Conservation (phyloP, 768 basidiomycete species). For the Lactarius evosmus region DNA sequence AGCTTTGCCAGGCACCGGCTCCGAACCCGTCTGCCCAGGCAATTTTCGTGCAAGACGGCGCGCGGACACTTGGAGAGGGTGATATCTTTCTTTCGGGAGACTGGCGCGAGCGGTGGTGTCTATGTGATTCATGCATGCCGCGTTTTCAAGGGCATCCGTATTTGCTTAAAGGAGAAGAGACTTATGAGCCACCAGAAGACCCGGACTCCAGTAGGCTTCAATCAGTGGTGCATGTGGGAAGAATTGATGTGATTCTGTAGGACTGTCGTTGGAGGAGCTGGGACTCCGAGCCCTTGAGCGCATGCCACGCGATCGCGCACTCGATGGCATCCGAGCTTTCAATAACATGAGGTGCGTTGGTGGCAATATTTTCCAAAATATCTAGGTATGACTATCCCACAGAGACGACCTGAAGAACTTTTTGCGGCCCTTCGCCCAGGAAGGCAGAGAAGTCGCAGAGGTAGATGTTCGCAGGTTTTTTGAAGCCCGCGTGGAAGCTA, state of each 20-base stretch:
- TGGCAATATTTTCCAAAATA: neutral
- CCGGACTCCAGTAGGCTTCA: slow-evolving; percentile 67
- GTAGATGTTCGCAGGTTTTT: slow-evolving; percentile 24
- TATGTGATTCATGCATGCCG: slow-evolving; percentile 60
- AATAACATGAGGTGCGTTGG: slow-evolving; percentile 70
- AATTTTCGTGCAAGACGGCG: slow-evolving; percentile 39
- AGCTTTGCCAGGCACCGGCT: slow-evolving; percentile 55
- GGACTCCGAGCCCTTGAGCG: slow-evolving; percentile 73
- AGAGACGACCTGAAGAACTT: slow-evolving; percentile 52
- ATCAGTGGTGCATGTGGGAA: neutral
- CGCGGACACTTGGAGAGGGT: slow-evolving; percentile 48
- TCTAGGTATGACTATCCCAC: slow-evolving; percentile 2
- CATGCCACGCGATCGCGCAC: slow-evolving; percentile 74
- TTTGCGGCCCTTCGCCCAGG: slow-evolving; percentile 23
- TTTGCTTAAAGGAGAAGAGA: slow-evolving; percentile 75
- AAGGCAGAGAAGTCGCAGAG: slow-evolving; percentile 24
- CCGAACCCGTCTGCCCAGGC: slow-evolving; percentile 44
- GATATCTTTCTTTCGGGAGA: slow-evolving; percentile 75
- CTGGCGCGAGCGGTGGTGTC: slow-evolving; percentile 79
- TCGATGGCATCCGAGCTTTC: slow-evolving; percentile 82
- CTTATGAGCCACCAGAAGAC: slow-evolving; percentile 82
- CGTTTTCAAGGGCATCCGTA: slow-evolving; percentile 53
- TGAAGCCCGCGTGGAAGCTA: slow-evolving; percentile 11
- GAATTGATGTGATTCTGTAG: slow-evolving; percentile 36
- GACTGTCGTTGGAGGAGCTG: slow-evolving; percentile 76